Evolutionary conservation across 495 filamentous ascomycete species (phyloP).

Genomic region (Daldinia vernicosa): DNA sequence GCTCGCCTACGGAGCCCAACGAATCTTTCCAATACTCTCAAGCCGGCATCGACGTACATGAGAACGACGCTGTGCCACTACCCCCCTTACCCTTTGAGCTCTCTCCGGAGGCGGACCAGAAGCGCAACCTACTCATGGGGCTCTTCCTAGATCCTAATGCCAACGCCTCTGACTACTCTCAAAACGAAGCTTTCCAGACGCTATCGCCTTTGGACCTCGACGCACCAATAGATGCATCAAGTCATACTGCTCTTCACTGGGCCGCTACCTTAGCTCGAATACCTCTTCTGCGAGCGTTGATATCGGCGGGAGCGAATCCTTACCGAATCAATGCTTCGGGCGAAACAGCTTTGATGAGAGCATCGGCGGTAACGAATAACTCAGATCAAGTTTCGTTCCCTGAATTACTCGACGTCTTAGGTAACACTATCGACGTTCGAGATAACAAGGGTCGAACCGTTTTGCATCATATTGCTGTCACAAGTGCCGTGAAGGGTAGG

Average conservation of each 20-base stretch:
- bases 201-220: constrained; percentile 87
- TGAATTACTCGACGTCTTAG: constrained; percentile 85
- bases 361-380: constrained; percentile 89
- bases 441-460: constrained; percentile 91
- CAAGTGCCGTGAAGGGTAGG: constrained; percentile 90
- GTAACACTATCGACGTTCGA: constrained; percentile 87
- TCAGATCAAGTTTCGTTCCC: constrained; percentile 82
- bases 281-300: constrained; percentile 78
- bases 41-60: constrained; percentile 56
- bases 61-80: constrained; percentile 65
- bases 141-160: constrained; percentile 82
- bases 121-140: constrained; percentile 82
- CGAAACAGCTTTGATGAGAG: constrained; percentile 90
- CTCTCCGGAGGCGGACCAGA: constrained; percentile 73
- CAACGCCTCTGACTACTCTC: constrained; percentile 63
- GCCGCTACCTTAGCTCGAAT: constrained; percentile 93
- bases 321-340: constrained; percentile 85
- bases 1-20: constrained; percentile 84
- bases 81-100: constrained; percentile 74
- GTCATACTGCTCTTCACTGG: constrained; percentile 94
- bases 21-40: constrained; percentile 83
- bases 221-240: constrained; percentile 83
- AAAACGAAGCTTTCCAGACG: constrained; percentile 56
- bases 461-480: constrained; percentile 93
- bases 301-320: constrained; percentile 84